A percentile compares a stretch with the other conserved stretches of the same genome.
These are phyloP conservation scores for Alternaria brassicae DNA, from an alignment of 2,329 filamentous ascomycete species.

Conservation along the genomic window DNA sequence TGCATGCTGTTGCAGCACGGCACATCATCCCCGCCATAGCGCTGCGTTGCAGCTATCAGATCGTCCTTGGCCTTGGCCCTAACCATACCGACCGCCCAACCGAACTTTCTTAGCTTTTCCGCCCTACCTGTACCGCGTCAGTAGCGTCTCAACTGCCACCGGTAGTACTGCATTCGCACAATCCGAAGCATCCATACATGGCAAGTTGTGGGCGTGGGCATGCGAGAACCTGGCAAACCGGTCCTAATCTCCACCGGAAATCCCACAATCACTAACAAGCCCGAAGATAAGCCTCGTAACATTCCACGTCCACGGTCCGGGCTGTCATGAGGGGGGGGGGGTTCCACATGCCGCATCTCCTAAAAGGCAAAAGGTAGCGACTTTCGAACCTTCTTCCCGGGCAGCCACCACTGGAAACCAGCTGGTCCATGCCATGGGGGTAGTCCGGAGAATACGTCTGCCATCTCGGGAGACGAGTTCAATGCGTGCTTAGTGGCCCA, in stretches of 20 bases:
- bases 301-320: slow-evolving; percentile 7
- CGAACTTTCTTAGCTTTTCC: slow-evolving; percentile 3
- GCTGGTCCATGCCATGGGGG: slow-evolving; percentile 4
- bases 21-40: slow-evolving; percentile 16
- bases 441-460: slow-evolving; percentile 7
- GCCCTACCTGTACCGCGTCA: slow-evolving; percentile 11
- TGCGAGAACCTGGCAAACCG: slow-evolving; percentile 1
- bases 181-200: slow-evolving; percentile 2
- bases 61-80: slow-evolving; percentile 6
- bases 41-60: slow-evolving; percentile 9
- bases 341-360: slow-evolving; percentile 5
- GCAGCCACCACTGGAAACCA: background rate
- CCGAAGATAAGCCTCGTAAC: slow-evolving; percentile 8
- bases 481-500: background rate
- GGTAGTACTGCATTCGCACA: slow-evolving; percentile 6
- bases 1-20: slow-evolving; percentile 6
- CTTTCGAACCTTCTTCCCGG: background rate
- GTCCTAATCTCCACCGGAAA: slow-evolving; percentile 4
- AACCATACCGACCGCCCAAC: slow-evolving; percentile 6
- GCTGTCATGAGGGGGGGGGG: background rate
- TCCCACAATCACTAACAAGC: slow-evolving; percentile 1
- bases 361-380: background rate
- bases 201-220: background rate
- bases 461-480: slow-evolving; percentile 2
- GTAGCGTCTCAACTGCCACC: slow-evolving; percentile 5